phyloP scores from a whole-genome alignment of 1,284 basidiomycete species.

The Phlebopus sp. region DNA sequence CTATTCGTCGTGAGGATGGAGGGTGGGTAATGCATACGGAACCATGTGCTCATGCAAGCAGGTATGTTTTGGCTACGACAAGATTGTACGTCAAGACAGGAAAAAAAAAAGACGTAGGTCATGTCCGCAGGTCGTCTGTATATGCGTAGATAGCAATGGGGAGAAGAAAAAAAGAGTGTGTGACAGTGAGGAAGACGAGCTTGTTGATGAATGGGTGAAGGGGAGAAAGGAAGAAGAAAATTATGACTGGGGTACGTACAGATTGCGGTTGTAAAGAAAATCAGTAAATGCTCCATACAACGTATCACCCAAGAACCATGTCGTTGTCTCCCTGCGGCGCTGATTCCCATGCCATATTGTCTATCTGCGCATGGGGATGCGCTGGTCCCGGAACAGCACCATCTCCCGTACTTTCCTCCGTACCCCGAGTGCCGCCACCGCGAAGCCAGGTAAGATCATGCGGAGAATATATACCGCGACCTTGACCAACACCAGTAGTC shows the following conservation, averaged over 20 bases:
- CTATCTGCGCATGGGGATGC: slow-evolving; percentile 19
- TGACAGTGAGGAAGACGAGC: not conserved
- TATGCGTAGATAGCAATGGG: slow-evolving; percentile 14
- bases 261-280: not conserved
- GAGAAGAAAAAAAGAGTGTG: not conserved
- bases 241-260: too few species aligned
- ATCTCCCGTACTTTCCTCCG: slow-evolving; percentile 18
- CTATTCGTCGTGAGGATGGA: not conserved
- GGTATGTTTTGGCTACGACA: slow-evolving; percentile 16
- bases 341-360: slow-evolving; percentile 29
- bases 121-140: slow-evolving; percentile 14
- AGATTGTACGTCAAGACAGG: slow-evolving; percentile 10
- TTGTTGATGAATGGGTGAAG: not conserved
- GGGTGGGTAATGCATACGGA: slow-evolving; percentile 1
- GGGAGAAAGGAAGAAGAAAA: too few species aligned
- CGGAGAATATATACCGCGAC: slow-evolving; percentile 26
- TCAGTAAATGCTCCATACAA: not conserved
- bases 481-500: slow-evolving; percentile 29
- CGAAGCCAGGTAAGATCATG: slow-evolving; percentile 28
- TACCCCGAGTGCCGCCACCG: slow-evolving; percentile 19
- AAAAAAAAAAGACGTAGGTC: not conserved
- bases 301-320: slow-evolving; percentile 29
- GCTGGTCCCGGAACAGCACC: slow-evolving; percentile 15
- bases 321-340: slow-evolving; percentile 29
- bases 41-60: slow-evolving; percentile 15